phyloP scores from a whole-genome alignment of 1,139 yeast genomes.

The Zygotorulaspora mrakii region DNA sequence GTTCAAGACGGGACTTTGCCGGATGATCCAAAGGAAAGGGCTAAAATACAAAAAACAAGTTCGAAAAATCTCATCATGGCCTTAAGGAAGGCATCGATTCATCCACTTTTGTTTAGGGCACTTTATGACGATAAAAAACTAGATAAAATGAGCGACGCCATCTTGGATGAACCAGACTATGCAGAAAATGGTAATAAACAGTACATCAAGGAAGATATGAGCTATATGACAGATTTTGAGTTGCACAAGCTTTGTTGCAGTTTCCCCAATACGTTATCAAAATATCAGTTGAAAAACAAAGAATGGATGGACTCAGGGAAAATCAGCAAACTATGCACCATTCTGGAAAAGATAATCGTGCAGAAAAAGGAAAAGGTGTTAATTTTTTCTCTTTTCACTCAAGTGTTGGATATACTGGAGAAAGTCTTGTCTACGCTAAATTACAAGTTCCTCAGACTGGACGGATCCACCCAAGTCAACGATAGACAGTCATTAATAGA shows the following conservation, averaged over 20 bases:
- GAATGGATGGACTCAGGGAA: constrained; percentile 79
- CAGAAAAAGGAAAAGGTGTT: constrained; percentile 68
- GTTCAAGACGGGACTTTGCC: constrained; percentile 40
- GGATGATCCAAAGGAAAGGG: constrained; percentile 35
- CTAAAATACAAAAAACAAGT: constrained; percentile 40
- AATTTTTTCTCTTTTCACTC: constrained; percentile 88
- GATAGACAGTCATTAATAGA: constrained; percentile 90
- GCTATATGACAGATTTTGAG: constrained; percentile 92
- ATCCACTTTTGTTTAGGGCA: constrained; percentile 66
- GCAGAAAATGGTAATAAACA: constrained; percentile 62
- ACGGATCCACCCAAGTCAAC: constrained; percentile 92
- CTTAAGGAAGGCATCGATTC: constrained; percentile 69
- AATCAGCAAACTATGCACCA: constrained; percentile 50
- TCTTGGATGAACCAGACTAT: constrained; percentile 79
- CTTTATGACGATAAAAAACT: constrained; percentile 54
- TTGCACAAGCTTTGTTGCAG: constrained; percentile 67
- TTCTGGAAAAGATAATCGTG: constrained; percentile 56
- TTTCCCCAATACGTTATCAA: constrained; percentile 62
- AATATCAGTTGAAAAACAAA: constrained; percentile 51
- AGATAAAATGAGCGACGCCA: constrained; percentile 65
- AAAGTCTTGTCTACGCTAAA: constrained; percentile 60
- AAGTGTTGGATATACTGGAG: constrained; percentile 83
- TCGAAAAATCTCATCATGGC: constrained; percentile 59
- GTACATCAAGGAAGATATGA: constrained; percentile 88
- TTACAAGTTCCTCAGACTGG: constrained; percentile 77